Evolutionary conservation across 345 rosid species (phyloP), one percentile per base, ranked within the genome.

Genomic region (Viola odorata): DNA sequence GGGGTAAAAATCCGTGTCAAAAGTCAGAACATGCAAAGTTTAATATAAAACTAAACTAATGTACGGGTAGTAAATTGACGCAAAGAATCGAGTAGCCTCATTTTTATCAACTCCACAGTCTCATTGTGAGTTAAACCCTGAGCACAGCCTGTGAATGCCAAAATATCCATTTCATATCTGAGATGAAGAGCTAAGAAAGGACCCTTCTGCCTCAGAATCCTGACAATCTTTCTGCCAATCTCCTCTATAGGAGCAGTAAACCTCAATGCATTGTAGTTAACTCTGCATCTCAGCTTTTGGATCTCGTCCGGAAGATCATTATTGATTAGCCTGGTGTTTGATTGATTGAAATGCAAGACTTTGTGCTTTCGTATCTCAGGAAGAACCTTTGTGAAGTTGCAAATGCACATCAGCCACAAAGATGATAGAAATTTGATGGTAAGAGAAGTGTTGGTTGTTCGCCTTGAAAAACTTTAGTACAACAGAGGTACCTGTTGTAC

Each of bases 81-180:
- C 37, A 37, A 6, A 12, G 4, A 11, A n/a, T n/a, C n/a, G n/a
- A n/a, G n/a, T n/a, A n/a, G n/a, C 67, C 67, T 53, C 67, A 63
- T 42, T 5, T 9, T 12, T 7, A n/a, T 23, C 40, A 63, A 36
- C 37, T 41, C 58, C 39, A 14, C 41, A 4, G 23, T 44, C 50
- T 63, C 67, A 41, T 53, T 15, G 4, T 14, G 5, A 11, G 14
- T 51, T 12, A 36, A 53, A 4, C 67, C 67, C 14, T 63, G 40
- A 8, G 23, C 12, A 38, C 67, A 63, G 6, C 67, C 67, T 1
- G 59, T 14, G 12, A 63, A 63, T 4, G 58, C 4, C 50, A 63
- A 12, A 50, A 63, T 53, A 58, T 53, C 67, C 67, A 40, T 52
- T 53, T 63, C 67, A 53, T 63, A 44, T 45, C 67, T 52, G 52